phyloP scores from a whole-genome alignment of 2,329 filamentous ascomycete species.

The Ciborinia camelliae region DNA sequence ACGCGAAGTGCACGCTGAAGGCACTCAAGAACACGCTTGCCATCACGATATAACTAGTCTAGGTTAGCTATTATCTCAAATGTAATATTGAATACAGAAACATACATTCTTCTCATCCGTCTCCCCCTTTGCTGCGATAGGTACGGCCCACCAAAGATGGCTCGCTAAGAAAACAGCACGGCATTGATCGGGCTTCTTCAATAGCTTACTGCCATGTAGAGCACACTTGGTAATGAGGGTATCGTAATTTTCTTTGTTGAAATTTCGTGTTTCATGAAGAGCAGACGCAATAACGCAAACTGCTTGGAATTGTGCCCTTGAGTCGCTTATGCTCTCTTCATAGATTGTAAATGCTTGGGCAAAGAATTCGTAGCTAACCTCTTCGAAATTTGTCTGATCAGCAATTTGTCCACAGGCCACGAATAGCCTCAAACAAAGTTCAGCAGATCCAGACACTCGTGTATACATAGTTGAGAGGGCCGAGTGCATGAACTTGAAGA shows the following conservation, averaged over 20 bases:
- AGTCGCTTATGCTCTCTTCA: slow-evolving; percentile 93
- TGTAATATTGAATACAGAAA: slow-evolving; percentile 27
- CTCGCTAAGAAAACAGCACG: slow-evolving; percentile 94
- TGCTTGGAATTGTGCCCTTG: slow-evolving; percentile 94
- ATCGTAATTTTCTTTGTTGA: slow-evolving; percentile 96
- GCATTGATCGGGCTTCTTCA: slow-evolving; percentile 98
- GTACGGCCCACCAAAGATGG: slow-evolving; percentile 96
- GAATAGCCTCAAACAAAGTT: slow-evolving; percentile 85
- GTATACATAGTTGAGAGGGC: slow-evolving; percentile 83
- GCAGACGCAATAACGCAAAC: slow-evolving; percentile 91
- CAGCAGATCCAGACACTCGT: slow-evolving; percentile 77
- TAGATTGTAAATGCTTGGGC: slow-evolving; percentile 98
- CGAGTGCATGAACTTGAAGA: slow-evolving; percentile 95
- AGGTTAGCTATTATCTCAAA: slow-evolving; percentile 26
- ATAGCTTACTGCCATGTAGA: slow-evolving; percentile 89
- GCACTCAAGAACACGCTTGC: slow-evolving; percentile 94
- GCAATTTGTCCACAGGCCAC: slow-evolving; percentile 89
- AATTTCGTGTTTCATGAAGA: slow-evolving; percentile 83
- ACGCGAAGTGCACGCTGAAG: slow-evolving; percentile 92
- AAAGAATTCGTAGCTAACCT: slow-evolving; percentile 97
- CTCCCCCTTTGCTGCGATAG: slow-evolving; percentile 73
- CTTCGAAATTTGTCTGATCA: slow-evolving; percentile 86
- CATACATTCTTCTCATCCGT: slow-evolving; percentile 79
- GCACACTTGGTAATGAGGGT: slow-evolving; percentile 97
- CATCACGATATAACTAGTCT: slow-evolving; percentile 84